phyloP scores from a whole-genome alignment of 2,329 filamentous ascomycete species.

The Periglandula ipomoeae region DNA sequence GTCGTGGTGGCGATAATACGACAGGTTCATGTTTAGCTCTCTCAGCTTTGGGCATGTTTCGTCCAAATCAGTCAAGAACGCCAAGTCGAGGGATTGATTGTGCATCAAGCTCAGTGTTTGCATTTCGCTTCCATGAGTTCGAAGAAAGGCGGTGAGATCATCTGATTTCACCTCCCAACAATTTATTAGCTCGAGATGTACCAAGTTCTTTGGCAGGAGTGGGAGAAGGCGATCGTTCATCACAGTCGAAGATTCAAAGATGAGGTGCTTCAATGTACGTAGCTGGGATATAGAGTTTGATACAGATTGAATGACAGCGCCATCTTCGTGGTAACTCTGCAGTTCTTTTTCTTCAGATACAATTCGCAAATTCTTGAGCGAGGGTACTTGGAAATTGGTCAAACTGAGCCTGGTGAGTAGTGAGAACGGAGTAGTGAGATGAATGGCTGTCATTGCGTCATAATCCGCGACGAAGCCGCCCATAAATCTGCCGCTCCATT shows the following conservation, averaged over 20 bases:
- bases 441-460: constrained; percentile 40
- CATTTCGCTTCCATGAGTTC: constrained; percentile 57
- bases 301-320: constrained; percentile 30
- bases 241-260: constrained; percentile 66
- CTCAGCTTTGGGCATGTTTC: constrained; percentile 61
- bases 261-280: constrained; percentile 54
- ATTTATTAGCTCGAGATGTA: constrained; percentile 64
- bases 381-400: constrained; percentile 54
- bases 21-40: constrained; percentile 66
- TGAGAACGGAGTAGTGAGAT: constrained; percentile 47
- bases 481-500: constrained; percentile 50
- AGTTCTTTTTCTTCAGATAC: constrained; percentile 23
- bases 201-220: constrained; percentile 55
- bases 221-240: constrained; percentile 61
- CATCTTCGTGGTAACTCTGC: constrained; percentile 28
- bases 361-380: constrained; percentile 29
- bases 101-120: constrained; percentile 62
- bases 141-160: constrained; percentile 55
- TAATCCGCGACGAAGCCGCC: constrained; percentile 35
- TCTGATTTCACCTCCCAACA: constrained; percentile 67
- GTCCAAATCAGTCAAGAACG: constrained; percentile 60
- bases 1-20: constrained; percentile 63
- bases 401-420: constrained; percentile 47
- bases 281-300: constrained; percentile 35
- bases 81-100: constrained; percentile 69